Base-by-base conservation (phyloP, 257 asterid genomes). In the Rehmannia glutinosa region DNA sequence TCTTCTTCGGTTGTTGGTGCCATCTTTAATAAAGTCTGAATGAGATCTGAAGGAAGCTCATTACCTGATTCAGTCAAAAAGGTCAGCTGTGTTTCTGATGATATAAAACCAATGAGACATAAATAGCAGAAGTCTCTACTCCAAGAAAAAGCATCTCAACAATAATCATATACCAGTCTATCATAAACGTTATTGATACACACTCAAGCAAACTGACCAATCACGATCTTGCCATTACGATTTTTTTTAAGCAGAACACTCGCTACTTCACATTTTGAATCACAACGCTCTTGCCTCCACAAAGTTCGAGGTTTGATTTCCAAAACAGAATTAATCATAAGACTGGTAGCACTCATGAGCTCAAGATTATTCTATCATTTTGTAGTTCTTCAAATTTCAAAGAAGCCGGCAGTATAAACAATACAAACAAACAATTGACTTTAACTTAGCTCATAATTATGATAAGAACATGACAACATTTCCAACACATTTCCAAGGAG, bases 1-100 rank as follows among this genome's bases (percentile, higher is more conserved):
- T 94, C 97, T 78, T 94, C 97, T 8, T 88, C 99, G 11, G 85
- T 54, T 47, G 97, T 86, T 1, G 99, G 97, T 53, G 97, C 91
- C 95, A 91, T 87, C 81, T 83, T 88, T 49, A 91, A 23, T 61
- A 94, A 60, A 62, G 88, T 84, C 78, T 91, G 95, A 70, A 88
- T 68, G 25, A 91, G 82, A 68, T 94, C 97, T 0, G 96, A 25
- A 38, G 95, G 97, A 77, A 94, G 99, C 84, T 88, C 96, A 45
- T 86, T 81, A 72, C 99, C 97, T 94, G 85, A 76, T 70, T 60
- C 68, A 75, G 59, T 60, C 8, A 10, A 72, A 69, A 68, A 53
- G 33, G 58, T 80, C 54, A 80, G 75, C 19, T 43, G 62, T 65
- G 59, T 38, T 36, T 63, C 39, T 51, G 15, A 42, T 6, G 42